phyloP scores from a whole-genome alignment of 1,139 yeast species.

The Wickerhamomyces sp. region DNA sequence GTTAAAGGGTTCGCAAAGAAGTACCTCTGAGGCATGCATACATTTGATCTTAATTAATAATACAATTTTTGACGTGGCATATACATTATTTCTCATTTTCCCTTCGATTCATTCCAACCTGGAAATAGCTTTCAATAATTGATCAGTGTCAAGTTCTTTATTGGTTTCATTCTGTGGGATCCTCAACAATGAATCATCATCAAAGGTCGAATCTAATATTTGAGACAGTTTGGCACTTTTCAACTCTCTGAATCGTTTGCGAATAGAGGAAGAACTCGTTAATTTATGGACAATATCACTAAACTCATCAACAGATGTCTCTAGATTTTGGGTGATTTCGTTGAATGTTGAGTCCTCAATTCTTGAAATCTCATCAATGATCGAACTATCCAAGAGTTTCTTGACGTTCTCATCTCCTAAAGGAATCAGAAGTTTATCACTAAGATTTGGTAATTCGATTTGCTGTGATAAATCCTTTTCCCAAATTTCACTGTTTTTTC shows the following conservation, averaged over 20 bases:
- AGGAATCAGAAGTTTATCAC: background rate
- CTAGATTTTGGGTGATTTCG: conserved; percentile 18
- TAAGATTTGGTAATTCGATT: conserved; percentile 7
- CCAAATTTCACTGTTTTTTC: conserved; percentile 50
- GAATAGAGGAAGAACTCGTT: conserved; percentile 16
- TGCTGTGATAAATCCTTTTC: conserved; percentile 20
- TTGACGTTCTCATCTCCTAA: conserved; percentile 6
- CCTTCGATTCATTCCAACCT: conserved; percentile 14
- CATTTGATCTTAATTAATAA: background rate
- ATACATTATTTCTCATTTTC: too few species aligned
- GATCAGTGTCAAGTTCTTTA: conserved; percentile 25
- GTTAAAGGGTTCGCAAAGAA: conserved; percentile 72
- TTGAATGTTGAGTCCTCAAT: conserved; percentile 19
- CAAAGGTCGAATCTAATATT: conserved; percentile 23
- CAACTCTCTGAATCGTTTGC: conserved; percentile 16
- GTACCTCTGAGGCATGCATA: conserved; percentile 40
- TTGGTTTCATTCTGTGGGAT: conserved; percentile 14
- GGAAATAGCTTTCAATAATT: conserved; percentile 27
- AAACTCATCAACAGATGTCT: conserved; percentile 18
- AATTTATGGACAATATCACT: conserved; percentile 16
- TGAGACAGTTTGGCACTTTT: conserved; percentile 22
- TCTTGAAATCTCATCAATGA: conserved; percentile 11
- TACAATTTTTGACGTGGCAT: too few species aligned
- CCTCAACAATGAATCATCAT: conserved; percentile 21
- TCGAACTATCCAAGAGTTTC: conserved; percentile 12